Percentiles rank a stretch among this genome's conserved stretches.
phyloP scores from a whole-genome alignment of 345 rosid species.

The Lepidium aucheri region DNA sequence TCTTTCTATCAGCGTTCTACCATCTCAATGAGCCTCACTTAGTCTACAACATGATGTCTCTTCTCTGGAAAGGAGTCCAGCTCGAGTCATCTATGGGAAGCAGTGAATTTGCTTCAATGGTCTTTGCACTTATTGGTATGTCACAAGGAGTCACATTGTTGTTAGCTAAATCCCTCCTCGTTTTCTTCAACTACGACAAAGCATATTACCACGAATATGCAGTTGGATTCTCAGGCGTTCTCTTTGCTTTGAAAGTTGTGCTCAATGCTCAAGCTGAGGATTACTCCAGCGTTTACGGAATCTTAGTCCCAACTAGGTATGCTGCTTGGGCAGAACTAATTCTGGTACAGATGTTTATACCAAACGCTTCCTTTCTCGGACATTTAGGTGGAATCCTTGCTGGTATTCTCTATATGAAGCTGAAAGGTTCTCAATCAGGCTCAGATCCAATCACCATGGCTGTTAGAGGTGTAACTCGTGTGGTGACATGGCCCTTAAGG shows the following conservation, averaged over 20 bases:
- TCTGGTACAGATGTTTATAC: constrained; percentile 84
- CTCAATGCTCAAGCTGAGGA: constrained; percentile 65
- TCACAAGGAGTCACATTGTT: constrained; percentile 82
- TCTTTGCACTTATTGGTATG: constrained; percentile 57
- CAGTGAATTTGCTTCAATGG: constrained; percentile 70
- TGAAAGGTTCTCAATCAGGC: constrained; percentile 49
- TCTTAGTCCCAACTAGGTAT: constrained; percentile 59
- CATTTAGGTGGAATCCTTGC: constrained; percentile 97
- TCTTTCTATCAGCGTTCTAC: constrained; percentile 79
- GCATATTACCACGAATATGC: constrained; percentile 64
- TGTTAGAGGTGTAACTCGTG: constrained; percentile 33
- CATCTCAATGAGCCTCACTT: constrained; percentile 80
- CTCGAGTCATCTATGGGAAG: constrained; percentile 91
- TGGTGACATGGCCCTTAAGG: constrained; percentile 57
- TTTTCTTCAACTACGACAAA: constrained; percentile 47
- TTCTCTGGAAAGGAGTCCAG: constrained; percentile 88
- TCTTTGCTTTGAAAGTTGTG: constrained; percentile 93
- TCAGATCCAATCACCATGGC: constrained; percentile 44
- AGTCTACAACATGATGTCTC: constrained; percentile 84
- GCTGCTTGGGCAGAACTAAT: constrained; percentile 96
- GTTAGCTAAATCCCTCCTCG: constrained; percentile 56
- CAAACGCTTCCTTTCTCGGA: constrained; percentile 83
- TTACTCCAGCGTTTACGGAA: constrained; percentile 54
- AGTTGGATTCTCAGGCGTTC: constrained; percentile 87
- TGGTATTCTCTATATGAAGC: constrained; percentile 64